A percentile compares a stretch with the other conserved stretches of the same genome.
Evolutionary conservation across 2,329 filamentous ascomycete genomes (phyloP).

Genomic region (Penicillium fuscoglaucum): DNA sequence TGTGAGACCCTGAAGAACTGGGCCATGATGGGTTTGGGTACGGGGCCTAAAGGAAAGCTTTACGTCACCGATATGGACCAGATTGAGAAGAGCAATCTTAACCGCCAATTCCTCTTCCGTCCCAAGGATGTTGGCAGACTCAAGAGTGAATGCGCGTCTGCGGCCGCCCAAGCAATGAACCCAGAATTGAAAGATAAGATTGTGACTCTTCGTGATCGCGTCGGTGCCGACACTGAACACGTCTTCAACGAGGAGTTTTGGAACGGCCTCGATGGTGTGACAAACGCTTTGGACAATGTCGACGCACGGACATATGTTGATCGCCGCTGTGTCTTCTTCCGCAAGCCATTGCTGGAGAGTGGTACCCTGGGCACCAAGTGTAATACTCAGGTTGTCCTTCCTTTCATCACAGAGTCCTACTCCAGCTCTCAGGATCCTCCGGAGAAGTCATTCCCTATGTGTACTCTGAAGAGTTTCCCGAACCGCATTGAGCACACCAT

Average conservation of each 20-base stretch:
- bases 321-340: conserved; percentile 95
- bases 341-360: conserved; percentile 92
- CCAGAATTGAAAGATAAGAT: conserved; percentile 88
- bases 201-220: conserved; percentile 79
- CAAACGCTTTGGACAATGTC: conserved; percentile 96
- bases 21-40: conserved; percentile 96
- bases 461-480: conserved; percentile 92
- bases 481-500: conserved; percentile 99
- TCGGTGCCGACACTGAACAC: conserved; percentile 87
- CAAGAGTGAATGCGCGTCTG: conserved; percentile 93
- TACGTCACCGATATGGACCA: conserved; percentile 96
- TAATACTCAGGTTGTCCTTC: conserved; percentile 94
- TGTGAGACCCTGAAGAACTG: conserved; percentile 99
- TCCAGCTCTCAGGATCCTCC: conserved; percentile 95
- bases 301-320: conserved; percentile 97
- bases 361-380: conserved; percentile 98
- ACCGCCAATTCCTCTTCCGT: conserved; percentile 94
- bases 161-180: conserved; percentile 93
- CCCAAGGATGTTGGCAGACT: conserved; percentile 89
- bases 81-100: conserved; percentile 98
- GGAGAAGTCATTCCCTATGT: conserved; percentile 99
- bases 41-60: conserved; percentile 84
- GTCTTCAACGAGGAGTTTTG: conserved; percentile 95
- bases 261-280: conserved; percentile 82
- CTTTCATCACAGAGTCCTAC: conserved; percentile 91